Evolutionary conservation across 2,329 filamentous ascomycete genomes (phyloP).

Genomic region (Apiospora sp.): DNA sequence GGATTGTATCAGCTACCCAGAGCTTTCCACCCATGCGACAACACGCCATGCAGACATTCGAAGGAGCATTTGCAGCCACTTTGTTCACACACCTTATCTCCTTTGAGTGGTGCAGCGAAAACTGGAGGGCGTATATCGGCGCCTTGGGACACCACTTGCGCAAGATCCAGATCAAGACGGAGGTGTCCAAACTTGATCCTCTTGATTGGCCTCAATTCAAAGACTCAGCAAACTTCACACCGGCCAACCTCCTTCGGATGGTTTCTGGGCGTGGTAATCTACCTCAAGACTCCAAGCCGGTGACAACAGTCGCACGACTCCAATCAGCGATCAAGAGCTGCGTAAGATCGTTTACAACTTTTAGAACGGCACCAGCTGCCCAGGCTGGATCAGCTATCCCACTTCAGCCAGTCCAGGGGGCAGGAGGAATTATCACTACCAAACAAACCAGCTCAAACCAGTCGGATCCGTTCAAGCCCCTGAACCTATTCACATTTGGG

Average conservation of each 20-base stretch:
- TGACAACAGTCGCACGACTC: background rate
- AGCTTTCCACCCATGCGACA: background rate
- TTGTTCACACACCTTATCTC: constrained; percentile 45
- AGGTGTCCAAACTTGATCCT: background rate
- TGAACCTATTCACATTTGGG: background rate
- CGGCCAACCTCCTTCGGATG: background rate
- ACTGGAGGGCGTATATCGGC: constrained; percentile 44
- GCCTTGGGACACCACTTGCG: background rate
- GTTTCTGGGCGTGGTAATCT: background rate
- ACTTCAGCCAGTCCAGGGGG: background rate
- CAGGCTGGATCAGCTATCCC: background rate
- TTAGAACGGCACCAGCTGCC: background rate
- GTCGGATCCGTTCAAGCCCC: background rate
- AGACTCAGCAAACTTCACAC: background rate
- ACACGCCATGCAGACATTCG: background rate
- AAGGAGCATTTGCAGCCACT: constrained; percentile 33
- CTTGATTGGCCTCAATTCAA: background rate
- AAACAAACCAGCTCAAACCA: background rate
- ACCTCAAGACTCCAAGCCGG: background rate
- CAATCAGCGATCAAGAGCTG: background rate
- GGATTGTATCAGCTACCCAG: background rate
- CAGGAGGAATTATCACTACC: background rate
- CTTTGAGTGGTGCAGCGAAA: constrained; percentile 47
- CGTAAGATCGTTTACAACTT: background rate
- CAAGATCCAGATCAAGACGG: background rate